A percentile compares a stretch with the other conserved stretches of the same genome.
Evolutionary conservation across 768 basidiomycete genomes (phyloP).

Genomic region (Calocybe gangraenosa): DNA sequence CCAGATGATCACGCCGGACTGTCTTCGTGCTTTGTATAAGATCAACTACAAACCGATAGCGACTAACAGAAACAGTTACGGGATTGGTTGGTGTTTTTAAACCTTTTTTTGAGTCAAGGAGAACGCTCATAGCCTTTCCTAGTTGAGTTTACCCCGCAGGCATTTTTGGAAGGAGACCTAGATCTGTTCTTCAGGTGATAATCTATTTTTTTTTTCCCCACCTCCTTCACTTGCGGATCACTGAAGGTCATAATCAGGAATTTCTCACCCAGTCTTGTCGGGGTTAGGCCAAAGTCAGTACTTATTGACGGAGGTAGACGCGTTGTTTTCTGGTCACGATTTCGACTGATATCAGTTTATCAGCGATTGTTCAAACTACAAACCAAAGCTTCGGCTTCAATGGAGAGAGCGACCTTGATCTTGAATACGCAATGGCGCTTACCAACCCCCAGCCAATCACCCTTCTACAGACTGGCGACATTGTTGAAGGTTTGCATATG

Average conservation of each 20-base stretch:
- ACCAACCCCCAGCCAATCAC: conserved; percentile 34
- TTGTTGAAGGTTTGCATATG: conserved; percentile 33
- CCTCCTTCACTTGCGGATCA: no score
- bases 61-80: conserved; percentile 23
- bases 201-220: no score
- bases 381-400: conserved; percentile 40
- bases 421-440: conserved; percentile 53
- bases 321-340: not conserved
- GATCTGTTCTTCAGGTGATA: conserved; percentile 36
- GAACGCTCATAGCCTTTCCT: conserved; percentile 2
- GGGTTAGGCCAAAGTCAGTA: conserved; percentile 28
- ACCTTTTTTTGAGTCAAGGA: not conserved
- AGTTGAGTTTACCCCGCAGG: conserved; percentile 53
- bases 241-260: conserved; percentile 19
- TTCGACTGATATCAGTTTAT: not conserved
- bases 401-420: conserved; percentile 55
- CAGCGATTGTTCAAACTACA: conserved; percentile 41
- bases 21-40: conserved; percentile 24
- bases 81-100: conserved; percentile 21
- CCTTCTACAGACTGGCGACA: conserved; percentile 41
- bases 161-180: conserved; percentile 40
- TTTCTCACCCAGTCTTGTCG: conserved; percentile 34
- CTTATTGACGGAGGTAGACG: conserved; percentile 30
- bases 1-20: conserved; percentile 24
- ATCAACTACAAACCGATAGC: conserved; percentile 23